phyloP scores from a whole-genome alignment of 441 rosid genomes.

The Capsella rubella region DNA sequence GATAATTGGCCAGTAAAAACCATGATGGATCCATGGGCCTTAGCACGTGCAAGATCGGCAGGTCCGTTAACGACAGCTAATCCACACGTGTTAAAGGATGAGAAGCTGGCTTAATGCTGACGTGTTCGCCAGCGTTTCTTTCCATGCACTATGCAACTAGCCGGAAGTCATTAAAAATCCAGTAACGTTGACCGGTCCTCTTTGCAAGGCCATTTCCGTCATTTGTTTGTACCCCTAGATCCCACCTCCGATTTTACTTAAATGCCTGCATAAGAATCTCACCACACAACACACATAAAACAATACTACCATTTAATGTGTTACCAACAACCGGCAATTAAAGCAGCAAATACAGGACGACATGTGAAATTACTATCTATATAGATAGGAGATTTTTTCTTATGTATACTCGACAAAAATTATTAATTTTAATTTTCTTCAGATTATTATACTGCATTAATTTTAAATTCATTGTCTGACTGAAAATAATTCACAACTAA shows the following conservation, averaged over 20 bases:
- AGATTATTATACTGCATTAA: constrained; percentile 1
- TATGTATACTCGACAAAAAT: constrained; percentile 29
- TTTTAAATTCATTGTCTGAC: too few species aligned
- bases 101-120: constrained; percentile 32
- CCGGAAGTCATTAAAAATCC: background rate
- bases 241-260: constrained; percentile 22
- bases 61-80: constrained; percentile 37
- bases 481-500: background rate
- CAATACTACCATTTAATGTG: too few species aligned
- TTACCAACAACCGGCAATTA: constrained; percentile 40
- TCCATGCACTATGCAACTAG: constrained; percentile 4
- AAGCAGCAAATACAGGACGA: constrained; percentile 33
- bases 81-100: constrained; percentile 22
- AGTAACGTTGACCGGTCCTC: constrained; percentile 34
- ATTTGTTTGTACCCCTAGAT: background rate
- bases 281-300: constrained; percentile 11
- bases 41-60: constrained; percentile 35
- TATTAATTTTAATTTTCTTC: background rate
- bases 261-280: constrained; percentile 28
- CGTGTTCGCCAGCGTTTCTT: background rate
- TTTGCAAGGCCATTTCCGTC: constrained; percentile 31
- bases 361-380: constrained; percentile 23
- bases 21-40: constrained; percentile 15
- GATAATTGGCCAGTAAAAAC: too few species aligned
- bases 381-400: background rate